Evolutionary conservation across 805 yeast genomes (phyloP).

Genomic region (Candida namnaoensis): DNA sequence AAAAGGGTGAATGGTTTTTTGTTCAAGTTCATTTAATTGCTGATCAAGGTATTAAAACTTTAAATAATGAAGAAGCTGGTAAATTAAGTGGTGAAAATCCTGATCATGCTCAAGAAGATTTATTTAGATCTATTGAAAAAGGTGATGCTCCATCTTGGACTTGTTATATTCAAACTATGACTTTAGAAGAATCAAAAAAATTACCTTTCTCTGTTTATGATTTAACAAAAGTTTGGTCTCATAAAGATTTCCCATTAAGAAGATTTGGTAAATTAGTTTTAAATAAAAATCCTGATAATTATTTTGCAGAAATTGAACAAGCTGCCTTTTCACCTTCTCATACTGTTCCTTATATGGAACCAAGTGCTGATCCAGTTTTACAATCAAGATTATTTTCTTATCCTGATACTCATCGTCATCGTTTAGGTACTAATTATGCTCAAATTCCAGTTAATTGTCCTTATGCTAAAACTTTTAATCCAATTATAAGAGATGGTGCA

Average conservation of each 20-base stretch:
- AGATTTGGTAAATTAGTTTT: slow-evolving; percentile 73
- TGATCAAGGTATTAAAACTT: slow-evolving; percentile 51
- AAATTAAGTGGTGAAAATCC: slow-evolving; percentile 69
- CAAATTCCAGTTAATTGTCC: slow-evolving; percentile 93
- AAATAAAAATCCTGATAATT: slow-evolving; percentile 80
- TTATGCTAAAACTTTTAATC: slow-evolving; percentile 47
- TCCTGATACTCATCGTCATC: slow-evolving; percentile 80
- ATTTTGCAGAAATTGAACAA: slow-evolving; percentile 83
- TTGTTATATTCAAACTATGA: slow-evolving; percentile 78
- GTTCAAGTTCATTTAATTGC: slow-evolving; percentile 69
- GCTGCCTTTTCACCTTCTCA: slow-evolving; percentile 82
- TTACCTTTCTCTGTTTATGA: slow-evolving; percentile 80
- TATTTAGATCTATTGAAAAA: slow-evolving; percentile 67
- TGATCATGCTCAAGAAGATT: slow-evolving; percentile 73
- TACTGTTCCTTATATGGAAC: slow-evolving; percentile 77
- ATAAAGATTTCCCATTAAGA: slow-evolving; percentile 76
- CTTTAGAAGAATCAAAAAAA: slow-evolving; percentile 67
- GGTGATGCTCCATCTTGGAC: slow-evolving; percentile 85
- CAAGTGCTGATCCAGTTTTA: slow-evolving; percentile 78
- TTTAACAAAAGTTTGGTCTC: slow-evolving; percentile 91
- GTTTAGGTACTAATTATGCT: slow-evolving; percentile 64
- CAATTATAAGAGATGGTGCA: slow-evolving; percentile 78
- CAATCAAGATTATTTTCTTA: slow-evolving; percentile 77
- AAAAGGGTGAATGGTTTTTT: slow-evolving; percentile 67
- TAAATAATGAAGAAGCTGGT: slow-evolving; percentile 52